phyloP scores from a whole-genome alignment of 495 filamentous ascomycete genomes.

The Tetracladium marchalianum region DNA sequence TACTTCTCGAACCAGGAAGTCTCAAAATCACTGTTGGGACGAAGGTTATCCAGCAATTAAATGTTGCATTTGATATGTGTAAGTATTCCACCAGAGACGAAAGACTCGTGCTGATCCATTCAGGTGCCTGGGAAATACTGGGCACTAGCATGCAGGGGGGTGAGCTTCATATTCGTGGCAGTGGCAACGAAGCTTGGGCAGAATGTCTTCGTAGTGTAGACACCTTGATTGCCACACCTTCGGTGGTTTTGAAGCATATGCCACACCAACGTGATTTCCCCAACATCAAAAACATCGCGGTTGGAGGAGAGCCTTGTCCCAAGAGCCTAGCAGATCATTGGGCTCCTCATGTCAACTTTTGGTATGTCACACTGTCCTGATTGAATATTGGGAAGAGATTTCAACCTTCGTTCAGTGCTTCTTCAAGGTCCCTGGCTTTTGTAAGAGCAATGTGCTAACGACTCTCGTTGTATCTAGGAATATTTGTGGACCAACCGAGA shows the following conservation, averaged over 20 bases:
- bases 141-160: slow-evolving; percentile 29
- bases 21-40: slow-evolving; percentile 26
- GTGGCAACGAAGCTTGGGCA: slow-evolving; percentile 15
- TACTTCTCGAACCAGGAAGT: slow-evolving; percentile 22
- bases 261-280: slow-evolving; percentile 20
- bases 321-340: slow-evolving; percentile 24
- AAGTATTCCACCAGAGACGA: slow-evolving; percentile 4
- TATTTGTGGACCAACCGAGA: slow-evolving; percentile 30
- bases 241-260: slow-evolving; percentile 20
- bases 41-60: slow-evolving; percentile 27
- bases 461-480: slow-evolving; percentile 7
- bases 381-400: not conserved
- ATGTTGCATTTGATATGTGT: slow-evolving; percentile 33
- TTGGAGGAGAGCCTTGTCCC: slow-evolving; percentile 26
- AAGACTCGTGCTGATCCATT: slow-evolving; percentile 4
- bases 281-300: slow-evolving; percentile 25
- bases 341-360: slow-evolving; percentile 21
- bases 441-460: no score
- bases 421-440: no score
- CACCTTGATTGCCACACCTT: slow-evolving; percentile 27
- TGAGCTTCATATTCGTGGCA: slow-evolving; percentile 23
- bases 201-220: slow-evolving; percentile 19
- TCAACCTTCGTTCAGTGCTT: not conserved
- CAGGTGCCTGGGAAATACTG: slow-evolving; percentile 31
- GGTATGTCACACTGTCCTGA: not conserved